Conservation (phyloP, 441 rosid genomes). For the Aleurites moluccanus region DNA sequence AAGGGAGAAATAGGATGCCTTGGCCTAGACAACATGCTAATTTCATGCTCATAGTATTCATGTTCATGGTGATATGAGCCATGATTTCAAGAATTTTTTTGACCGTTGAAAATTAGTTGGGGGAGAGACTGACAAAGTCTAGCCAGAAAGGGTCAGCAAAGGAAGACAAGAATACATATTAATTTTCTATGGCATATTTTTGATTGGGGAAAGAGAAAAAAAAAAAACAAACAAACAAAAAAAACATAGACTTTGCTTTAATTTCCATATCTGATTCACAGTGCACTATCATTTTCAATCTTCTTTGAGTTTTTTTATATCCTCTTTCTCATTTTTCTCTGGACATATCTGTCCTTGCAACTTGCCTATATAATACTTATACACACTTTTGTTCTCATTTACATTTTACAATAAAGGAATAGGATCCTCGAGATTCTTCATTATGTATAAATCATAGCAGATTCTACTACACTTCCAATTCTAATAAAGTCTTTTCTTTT, state of each 20-base stretch:
- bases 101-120: background rate
- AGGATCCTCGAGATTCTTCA: no score
- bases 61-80: constrained; percentile 8
- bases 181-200: background rate
- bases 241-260: constrained; percentile 15
- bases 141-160: background rate
- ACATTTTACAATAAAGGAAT: background rate
- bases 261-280: background rate
- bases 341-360: constrained; percentile 26
- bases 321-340: constrained; percentile 31
- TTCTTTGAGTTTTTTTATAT: constrained; percentile 12
- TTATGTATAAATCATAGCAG: no score
- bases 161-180: background rate
- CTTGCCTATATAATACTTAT: background rate
- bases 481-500: no score
- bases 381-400: background rate
- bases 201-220: background rate
- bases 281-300: constrained; percentile 31
- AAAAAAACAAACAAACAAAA: no score
- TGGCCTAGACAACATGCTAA: constrained; percentile 12
- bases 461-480: no score
- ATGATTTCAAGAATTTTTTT: background rate
- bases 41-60: constrained; percentile 11
- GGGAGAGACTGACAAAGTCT: background rate
- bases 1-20: constrained; percentile 18